Conservation (phyloP, 106 monocot species). For the Allium cepa region DNA sequence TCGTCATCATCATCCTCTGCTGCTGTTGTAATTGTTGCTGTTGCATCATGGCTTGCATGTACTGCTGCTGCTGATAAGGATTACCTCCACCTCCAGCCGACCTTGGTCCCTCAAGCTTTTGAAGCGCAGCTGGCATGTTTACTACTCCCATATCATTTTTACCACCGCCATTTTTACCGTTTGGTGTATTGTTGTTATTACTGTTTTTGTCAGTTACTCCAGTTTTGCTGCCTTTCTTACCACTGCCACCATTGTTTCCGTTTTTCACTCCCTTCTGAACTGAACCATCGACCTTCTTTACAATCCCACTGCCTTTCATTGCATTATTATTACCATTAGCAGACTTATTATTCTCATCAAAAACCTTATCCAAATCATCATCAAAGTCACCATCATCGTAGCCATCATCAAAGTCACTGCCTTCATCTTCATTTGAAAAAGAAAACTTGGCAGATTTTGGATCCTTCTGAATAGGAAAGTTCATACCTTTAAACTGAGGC, state of each 20-base stretch:
- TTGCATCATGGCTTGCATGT: slow-evolving; percentile 12
- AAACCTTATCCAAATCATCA: slow-evolving; percentile 22
- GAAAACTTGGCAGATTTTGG: slow-evolving; percentile 49
- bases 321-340: neutral
- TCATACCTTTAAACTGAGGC: slow-evolving; percentile 24
- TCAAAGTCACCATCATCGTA: slow-evolving; percentile 22
- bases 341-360: neutral
- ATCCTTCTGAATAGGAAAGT: slow-evolving; percentile 26
- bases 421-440: slow-evolving; percentile 27
- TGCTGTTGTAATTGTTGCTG: slow-evolving; percentile 23
- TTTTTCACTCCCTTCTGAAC: neutral
- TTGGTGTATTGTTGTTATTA: neutral
- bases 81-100: slow-evolving; percentile 3
- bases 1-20: slow-evolving; percentile 37
- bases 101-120: slow-evolving; percentile 18
- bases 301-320: neutral
- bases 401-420: slow-evolving; percentile 29
- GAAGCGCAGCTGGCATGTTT: slow-evolving; percentile 10
- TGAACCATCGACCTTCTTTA: neutral
- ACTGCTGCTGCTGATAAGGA: slow-evolving; percentile 40
- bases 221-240: neutral
- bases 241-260: neutral
- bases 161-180: neutral
- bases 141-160: too few species aligned
- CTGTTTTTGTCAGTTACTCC: neutral